These are phyloP conservation scores for Gossypium turneri DNA, from an alignment of 345 rosid genomes.

Conservation along the genomic window DNA sequence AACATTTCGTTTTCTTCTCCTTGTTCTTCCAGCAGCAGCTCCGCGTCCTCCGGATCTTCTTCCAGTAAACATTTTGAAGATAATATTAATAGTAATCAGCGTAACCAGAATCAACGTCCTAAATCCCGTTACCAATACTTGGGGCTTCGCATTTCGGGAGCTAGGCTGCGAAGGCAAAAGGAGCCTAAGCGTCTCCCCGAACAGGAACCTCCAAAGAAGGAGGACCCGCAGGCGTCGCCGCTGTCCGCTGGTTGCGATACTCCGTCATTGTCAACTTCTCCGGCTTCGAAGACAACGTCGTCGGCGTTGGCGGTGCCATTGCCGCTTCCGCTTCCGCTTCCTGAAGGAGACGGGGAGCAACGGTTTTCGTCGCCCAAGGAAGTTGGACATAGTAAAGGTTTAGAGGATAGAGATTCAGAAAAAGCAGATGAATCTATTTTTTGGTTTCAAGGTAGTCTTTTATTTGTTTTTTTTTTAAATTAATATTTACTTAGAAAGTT, in stretches of 20 bases:
- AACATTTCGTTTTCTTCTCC: slow-evolving; percentile 49
- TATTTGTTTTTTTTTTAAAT: not conserved
- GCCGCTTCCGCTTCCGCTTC: slow-evolving; percentile 54
- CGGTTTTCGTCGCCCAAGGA: slow-evolving; percentile 34
- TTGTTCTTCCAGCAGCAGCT: too few species aligned
- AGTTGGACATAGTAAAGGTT: slow-evolving; percentile 24
- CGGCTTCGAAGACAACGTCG: slow-evolving; percentile 21
- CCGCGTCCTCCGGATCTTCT: slow-evolving; percentile 6
- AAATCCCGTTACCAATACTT: slow-evolving; percentile 8
- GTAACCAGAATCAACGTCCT: not conserved
- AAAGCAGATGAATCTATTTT: slow-evolving; percentile 25
- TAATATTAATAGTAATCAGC: not conserved
- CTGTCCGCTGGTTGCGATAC: slow-evolving; percentile 24
- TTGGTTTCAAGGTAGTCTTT: slow-evolving; percentile 38
- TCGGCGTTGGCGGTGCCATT: slow-evolving; percentile 43
- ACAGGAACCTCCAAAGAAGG: slow-evolving; percentile 28
- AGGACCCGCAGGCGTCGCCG: slow-evolving; percentile 11
- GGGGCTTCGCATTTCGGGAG: slow-evolving; percentile 28
- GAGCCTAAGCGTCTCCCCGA: slow-evolving; percentile 15
- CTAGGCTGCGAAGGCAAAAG: slow-evolving; percentile 49
- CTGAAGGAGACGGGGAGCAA: slow-evolving; percentile 36
- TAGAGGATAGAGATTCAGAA: slow-evolving; percentile 34
- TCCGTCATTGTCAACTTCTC: not conserved
- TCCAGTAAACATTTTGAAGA: not conserved
- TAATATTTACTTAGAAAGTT: too few species aligned